Evolutionary conservation across 805 yeast genomes (phyloP), one percentile per base, ranked within the genome.

Genomic region (Saccharomycopsis microspora): DNA sequence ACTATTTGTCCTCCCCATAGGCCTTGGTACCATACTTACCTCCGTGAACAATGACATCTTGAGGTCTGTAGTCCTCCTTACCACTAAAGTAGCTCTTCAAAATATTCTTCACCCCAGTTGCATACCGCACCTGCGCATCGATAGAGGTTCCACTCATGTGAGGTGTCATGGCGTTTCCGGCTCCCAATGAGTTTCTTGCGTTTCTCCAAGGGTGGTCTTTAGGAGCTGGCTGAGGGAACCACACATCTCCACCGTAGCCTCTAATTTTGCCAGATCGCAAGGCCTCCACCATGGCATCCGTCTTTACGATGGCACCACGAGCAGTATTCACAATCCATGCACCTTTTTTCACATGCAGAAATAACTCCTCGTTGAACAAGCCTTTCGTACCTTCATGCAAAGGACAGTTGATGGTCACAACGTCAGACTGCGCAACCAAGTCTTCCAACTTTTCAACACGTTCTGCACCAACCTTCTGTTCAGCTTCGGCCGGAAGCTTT

Each of bases 201-300:
- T 69, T 47, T 70, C 87, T 72, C 93, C 93, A 84, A 55, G 88
- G 88, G 60, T 82, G 88, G 62, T 72, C 72, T 47, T 68, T 66
- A 54, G 88, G 87, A 31, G 90, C 85, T 40, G 94, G 94, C 64
- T 84, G 94, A n/a, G 81, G 82, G 68, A 59, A 74, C 87, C 90
- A 83, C 45, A 84, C 93, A 64, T 84, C 93, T 56, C 90, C 93
- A 58, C 89, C 93, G 60, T 83, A 84, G 45, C 89, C 90, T 57
- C 81, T 70, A 44, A 84, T 61, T 56, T 80, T 80, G 44, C 93
- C 93, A 37, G 76, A 65, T 47, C 69, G 60, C 38, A 84, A 74
- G 1, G 90, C 90, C 9, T 71, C 88, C 0, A 86, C 88, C 54
- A 84, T 83, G 56, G 80, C 93, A 58, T 82, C 72, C 43, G 76